A percentile compares a stretch with the other conserved stretches of the same genome.
Conservation (phyloP, 257 asterid species). For the Phtheirospermum japonicum region DNA sequence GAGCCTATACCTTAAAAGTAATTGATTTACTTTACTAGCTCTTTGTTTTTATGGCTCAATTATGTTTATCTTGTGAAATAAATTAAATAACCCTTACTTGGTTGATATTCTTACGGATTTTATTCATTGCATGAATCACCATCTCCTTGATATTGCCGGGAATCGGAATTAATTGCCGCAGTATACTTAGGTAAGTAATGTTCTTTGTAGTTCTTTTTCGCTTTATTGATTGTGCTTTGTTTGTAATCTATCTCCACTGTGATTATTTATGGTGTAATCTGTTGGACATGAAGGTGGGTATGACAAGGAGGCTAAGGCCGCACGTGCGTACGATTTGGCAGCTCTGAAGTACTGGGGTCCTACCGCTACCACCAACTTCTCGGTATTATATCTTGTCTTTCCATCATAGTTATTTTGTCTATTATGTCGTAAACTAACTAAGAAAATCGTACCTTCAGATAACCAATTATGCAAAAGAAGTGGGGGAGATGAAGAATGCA, state of each 20-base stretch:
- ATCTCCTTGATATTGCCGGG: constrained; percentile 34
- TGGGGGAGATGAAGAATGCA: constrained; percentile 74
- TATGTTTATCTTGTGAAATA: no score
- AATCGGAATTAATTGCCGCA: constrained; percentile 34
- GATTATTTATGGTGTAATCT: constrained; percentile 17
- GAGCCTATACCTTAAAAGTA: no score
- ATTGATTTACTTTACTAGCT: no score
- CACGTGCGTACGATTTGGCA: constrained; percentile 84
- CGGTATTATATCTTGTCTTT: constrained; percentile 36
- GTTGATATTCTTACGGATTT: constrained; percentile 28
- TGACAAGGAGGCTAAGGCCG: constrained; percentile 93
- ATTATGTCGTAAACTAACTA: constrained; percentile 5
- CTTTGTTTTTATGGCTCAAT: no score
- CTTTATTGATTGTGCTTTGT: background rate
- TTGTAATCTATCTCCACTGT: background rate
- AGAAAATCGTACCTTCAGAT: constrained; percentile 37
- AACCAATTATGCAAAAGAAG: constrained; percentile 56
- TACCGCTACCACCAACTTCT: constrained; percentile 81
- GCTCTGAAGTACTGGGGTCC: constrained; percentile 96
- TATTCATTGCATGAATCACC: constrained; percentile 44
- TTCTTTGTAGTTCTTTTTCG: background rate
- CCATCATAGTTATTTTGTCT: background rate
- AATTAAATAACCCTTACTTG: no score
- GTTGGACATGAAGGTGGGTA: constrained; percentile 63
- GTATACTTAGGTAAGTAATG: constrained; percentile 82